These are phyloP conservation scores for Solioccasus polychromus DNA, from an alignment of 768 basidiomycete genomes.

Conservation along the genomic window DNA sequence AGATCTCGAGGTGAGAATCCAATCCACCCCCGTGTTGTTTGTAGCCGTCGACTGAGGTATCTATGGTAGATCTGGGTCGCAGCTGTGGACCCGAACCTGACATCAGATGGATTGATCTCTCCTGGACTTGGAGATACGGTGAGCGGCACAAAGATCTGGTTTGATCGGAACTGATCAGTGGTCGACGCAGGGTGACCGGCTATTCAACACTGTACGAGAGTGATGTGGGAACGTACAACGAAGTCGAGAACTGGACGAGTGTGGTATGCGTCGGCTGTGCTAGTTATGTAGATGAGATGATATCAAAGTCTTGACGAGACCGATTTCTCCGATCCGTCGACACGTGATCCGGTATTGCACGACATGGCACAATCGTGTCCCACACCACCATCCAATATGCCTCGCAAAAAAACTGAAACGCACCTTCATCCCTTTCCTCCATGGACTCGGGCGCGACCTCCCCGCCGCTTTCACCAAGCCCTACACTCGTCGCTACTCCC, in stretches of 20 bases:
- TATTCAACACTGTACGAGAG: slow-evolving; percentile 69
- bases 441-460: slow-evolving; percentile 7
- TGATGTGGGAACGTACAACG: slow-evolving; percentile 19
- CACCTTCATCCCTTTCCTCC: background rate
- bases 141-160: slow-evolving; percentile 27
- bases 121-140: slow-evolving; percentile 92
- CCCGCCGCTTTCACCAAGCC: slow-evolving; percentile 15
- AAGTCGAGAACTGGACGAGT: background rate
- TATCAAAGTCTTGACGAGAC: too few species aligned
- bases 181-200: slow-evolving; percentile 67
- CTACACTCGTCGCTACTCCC: slow-evolving; percentile 35
- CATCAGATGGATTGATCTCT: slow-evolving; percentile 72
- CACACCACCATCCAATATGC: slow-evolving; percentile 12
- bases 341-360: slow-evolving; percentile 33
- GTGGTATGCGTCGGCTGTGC: too few species aligned
- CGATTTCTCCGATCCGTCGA: slow-evolving; percentile 1
- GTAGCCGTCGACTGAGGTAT: background rate
- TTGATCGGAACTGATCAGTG: background rate
- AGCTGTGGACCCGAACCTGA: slow-evolving; percentile 73
- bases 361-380: slow-evolving; percentile 31
- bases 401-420: background rate
- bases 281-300: too few species aligned
- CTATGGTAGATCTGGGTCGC: slow-evolving; percentile 76
- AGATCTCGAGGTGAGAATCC: slow-evolving; percentile 62
- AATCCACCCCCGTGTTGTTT: background rate